Evolutionary conservation across 139 green algal genomes (phyloP), one percentile per base, ranked within the genome.

Genomic region (Tetraselmis striata): DNA sequence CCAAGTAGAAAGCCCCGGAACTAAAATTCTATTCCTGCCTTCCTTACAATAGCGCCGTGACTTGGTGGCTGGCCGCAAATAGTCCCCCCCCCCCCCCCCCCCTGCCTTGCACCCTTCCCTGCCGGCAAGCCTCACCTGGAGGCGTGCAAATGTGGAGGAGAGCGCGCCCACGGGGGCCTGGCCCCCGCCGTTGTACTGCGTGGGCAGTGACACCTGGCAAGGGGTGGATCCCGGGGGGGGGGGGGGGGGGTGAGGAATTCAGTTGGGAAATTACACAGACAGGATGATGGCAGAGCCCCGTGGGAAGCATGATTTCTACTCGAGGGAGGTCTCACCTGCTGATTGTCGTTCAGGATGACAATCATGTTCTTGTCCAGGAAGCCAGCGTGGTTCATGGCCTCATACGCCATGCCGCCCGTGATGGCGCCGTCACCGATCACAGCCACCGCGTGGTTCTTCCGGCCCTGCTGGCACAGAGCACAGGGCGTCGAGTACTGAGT

Each of bases 291-390:
- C n/a, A n/a, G n/a, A n/a, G n/a, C n/a, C n/a, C n/a, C n/a, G n/a
- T n/a, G n/a, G n/a, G n/a, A n/a, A n/a, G n/a, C n/a, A n/a, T n/a
- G n/a, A n/a, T n/a, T n/a, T n/a, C n/a, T n/a, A n/a, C n/a, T n/a
- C n/a, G n/a, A n/a, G n/a, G n/a, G n/a, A n/a, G n/a, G n/a, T n/a
- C 81, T 2, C 58, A 93, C 92, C 91, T 99, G 96, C 89, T 99
- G 95, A 91, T 99, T 99, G 89, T 99, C 97, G 83, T 99, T 99
- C 27, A 99, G 90, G 32, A 99, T 96, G 79, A 99, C 94, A 84
- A 99, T 98, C 96, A 99, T 99, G 89, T 99, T 99, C 80, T 92
- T 98, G 90, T 99, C 96, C 82, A 99, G 86, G 89, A 98, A 99
- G 30, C 97, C 97, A 23, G 96, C 97, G 84, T 99, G 97, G 92